Conservation (phyloP, 306 rosid species). For the Crotalaria pallida region DNA sequence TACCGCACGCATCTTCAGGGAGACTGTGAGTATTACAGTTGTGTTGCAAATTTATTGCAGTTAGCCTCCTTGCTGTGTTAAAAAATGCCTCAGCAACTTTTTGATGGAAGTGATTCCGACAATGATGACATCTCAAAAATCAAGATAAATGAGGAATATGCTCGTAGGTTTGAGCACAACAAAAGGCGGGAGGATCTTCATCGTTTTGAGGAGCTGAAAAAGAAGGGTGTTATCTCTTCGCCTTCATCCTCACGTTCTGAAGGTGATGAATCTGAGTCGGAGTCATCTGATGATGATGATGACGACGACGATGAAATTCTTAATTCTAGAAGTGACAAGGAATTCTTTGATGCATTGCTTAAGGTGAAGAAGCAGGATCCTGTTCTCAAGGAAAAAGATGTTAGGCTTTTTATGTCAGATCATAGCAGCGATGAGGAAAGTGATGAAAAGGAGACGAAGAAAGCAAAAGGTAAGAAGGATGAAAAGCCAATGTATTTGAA, state of each 20-base stretch:
- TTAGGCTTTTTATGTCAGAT: conserved; percentile 48
- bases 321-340: conserved; percentile 30
- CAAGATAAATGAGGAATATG: conserved; percentile 47
- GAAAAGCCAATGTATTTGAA: conserved; percentile 53
- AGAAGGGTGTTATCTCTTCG: conserved; percentile 54
- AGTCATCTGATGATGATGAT: conserved; percentile 36
- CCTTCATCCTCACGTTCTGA: conserved; percentile 26
- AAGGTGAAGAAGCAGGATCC: conserved; percentile 77
- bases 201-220: conserved; percentile 65
- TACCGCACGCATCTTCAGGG: not conserved
- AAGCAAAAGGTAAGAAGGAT: conserved; percentile 10
- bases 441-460: not conserved
- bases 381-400: conserved; percentile 49
- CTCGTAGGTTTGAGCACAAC: conserved; percentile 59
- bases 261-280: conserved; percentile 36
- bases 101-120: conserved; percentile 66
- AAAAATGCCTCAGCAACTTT: conserved; percentile 37
- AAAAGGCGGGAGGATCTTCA: conserved; percentile 87
- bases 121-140: conserved; percentile 43
- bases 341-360: conserved; percentile 57
- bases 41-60: not conserved
- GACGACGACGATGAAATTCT: not conserved
- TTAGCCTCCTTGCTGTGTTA: not conserved
- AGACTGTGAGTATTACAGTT: not conserved
- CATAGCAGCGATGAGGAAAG: conserved; percentile 31